Evolutionary conservation across 257 asterid species (phyloP), one percentile per base, ranked within the genome.

Genomic region (Solanum rostratum): DNA sequence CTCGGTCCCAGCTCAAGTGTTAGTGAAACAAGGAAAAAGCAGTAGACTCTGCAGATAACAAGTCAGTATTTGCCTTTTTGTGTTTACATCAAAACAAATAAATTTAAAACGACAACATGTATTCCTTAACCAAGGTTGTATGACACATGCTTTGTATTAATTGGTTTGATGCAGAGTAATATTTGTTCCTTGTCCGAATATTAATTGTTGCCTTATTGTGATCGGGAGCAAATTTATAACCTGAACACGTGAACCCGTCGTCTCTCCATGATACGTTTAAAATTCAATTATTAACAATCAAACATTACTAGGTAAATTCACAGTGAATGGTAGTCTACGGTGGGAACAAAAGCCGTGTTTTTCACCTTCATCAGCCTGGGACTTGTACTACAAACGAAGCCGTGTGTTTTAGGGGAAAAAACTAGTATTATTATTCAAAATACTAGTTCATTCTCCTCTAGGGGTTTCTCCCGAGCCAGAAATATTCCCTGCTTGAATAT

Each of bases 401-500:
- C 62, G 10, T 3, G 14, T 7, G 14, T 59, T 59, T 59, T n/a
- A n/a, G n/a, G 20, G 13, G 27, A 57, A 6, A n/a, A n/a, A n/a
- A n/a, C n/a, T n/a, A n/a, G n/a, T n/a, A n/a, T n/a, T n/a, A n/a
- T n/a, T n/a, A n/a, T n/a, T n/a, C n/a, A n/a, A n/a, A n/a, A n/a
- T n/a, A n/a, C n/a, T n/a, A n/a, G n/a, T n/a, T 16, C 85, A 85
- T 55, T 85, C 89, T 29, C 87, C 87, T 53, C 1, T 41, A 60
- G 59, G 82, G 9, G 4, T 13, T 1, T 27, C 86, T 59, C 88
- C 90, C 24, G 0, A 54, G 29, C 12, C 91, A 18, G 60, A 2
- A 54, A 54, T 54, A 49, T 90, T 91, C 1, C 80, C 92, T 12
- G 89, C 92, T 2, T 88, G 89, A 10, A 63, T 80, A 10, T 71